Percentiles rank a stretch among this genome's conserved stretches.
Conservation (phyloP, 2,329 filamentous ascomycete species). For the Penicillium hordei region DNA sequence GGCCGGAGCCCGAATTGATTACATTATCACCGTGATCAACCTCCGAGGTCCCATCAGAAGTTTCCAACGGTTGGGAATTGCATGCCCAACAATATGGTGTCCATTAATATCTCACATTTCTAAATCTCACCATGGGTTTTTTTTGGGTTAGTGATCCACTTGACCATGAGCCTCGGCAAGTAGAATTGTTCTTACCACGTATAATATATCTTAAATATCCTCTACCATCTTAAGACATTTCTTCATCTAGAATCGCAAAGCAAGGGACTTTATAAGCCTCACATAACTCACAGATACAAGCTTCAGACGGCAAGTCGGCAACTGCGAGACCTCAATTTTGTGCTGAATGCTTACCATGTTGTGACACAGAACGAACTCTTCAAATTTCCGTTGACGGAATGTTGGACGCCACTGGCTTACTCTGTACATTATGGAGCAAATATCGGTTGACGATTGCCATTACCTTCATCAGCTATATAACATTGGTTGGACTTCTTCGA, state of each 20-base stretch:
- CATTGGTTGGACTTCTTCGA: not conserved
- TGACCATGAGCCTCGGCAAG: not conserved
- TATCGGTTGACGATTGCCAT: not conserved
- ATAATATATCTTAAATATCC: not conserved
- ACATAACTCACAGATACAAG: too few species aligned
- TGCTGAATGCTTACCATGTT: not conserved
- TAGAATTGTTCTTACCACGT: not conserved
- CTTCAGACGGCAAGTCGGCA: not conserved
- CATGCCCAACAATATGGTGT: not conserved
- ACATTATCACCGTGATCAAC: not conserved
- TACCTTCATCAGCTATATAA: not conserved
- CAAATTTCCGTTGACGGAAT: not conserved
- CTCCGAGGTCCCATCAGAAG: not conserved
- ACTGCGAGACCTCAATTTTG: not conserved
- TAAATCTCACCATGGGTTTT: not conserved
- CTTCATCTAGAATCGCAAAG: too few species aligned
- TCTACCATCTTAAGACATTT: not conserved
- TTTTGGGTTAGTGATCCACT: not conserved
- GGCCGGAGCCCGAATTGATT: not conserved
- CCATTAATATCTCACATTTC: not conserved
- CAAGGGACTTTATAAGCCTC: not conserved
- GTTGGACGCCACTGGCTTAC: not conserved
- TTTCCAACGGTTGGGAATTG: not conserved
- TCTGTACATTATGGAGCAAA: not conserved
- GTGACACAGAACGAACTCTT: not conserved